Percentiles rank a stretch among this genome's conserved stretches.
Evolutionary conservation across 2,329 filamentous ascomycete genomes (phyloP).

Genomic region (Fusarium nematophilum): DNA sequence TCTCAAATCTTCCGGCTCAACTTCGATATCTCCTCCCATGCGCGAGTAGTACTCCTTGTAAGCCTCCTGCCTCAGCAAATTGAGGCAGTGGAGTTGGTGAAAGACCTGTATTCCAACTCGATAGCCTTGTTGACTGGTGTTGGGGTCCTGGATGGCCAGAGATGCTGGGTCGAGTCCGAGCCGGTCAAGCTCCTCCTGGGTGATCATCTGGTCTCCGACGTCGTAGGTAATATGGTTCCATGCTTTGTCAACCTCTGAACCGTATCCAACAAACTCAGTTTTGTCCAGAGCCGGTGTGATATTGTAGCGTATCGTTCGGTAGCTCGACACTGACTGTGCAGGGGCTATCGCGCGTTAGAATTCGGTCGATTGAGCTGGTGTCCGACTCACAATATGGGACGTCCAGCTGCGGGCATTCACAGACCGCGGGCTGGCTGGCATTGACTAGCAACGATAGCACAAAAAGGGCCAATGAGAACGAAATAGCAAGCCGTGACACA

Average conservation of each 20-base stretch:
- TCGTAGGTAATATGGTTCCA: slow-evolving; percentile 64
- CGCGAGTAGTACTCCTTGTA: slow-evolving; percentile 62
- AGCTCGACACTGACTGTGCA: slow-evolving; percentile 58
- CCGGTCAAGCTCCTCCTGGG: slow-evolving; percentile 62
- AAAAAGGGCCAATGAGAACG: slow-evolving; percentile 28
- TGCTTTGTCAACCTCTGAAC: slow-evolving; percentile 65
- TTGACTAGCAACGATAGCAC: slow-evolving; percentile 20
- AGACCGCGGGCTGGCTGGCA: not conserved
- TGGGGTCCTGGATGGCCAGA: slow-evolving; percentile 66
- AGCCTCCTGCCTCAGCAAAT: slow-evolving; percentile 59
- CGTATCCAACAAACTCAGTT: slow-evolving; percentile 65
- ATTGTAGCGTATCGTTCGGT: slow-evolving; percentile 62
- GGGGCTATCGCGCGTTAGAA: slow-evolving; percentile 52
- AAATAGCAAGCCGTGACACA: slow-evolving; percentile 26
- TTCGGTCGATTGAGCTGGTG: fast-evolving
- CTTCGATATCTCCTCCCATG: slow-evolving; percentile 60
- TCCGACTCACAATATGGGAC: slow-evolving; percentile 28
- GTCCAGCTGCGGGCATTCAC: not conserved
- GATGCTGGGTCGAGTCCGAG: slow-evolving; percentile 64
- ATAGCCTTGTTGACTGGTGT: slow-evolving; percentile 67
- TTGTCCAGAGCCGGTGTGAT: slow-evolving; percentile 56
- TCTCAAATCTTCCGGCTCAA: slow-evolving; percentile 38
- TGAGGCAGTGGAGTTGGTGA: slow-evolving; percentile 64
- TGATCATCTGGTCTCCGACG: slow-evolving; percentile 71
- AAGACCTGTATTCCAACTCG: slow-evolving; percentile 70